Percentiles rank a stretch among this genome's conserved stretches.
Evolutionary conservation across 345 rosid genomes (phyloP).

Genomic region (Pistacia integerrima): DNA sequence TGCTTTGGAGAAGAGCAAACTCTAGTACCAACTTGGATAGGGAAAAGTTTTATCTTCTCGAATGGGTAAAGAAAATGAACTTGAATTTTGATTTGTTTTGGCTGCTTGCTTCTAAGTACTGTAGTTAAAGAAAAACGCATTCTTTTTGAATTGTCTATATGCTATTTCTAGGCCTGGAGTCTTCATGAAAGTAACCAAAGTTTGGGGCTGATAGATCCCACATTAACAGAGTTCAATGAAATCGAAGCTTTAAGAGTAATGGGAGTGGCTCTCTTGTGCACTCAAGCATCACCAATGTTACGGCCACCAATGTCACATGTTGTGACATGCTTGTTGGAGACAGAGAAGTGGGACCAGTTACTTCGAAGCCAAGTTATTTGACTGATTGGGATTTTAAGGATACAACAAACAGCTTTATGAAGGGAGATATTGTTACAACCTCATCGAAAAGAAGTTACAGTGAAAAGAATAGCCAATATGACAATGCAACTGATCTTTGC

Average conservation of each 20-base stretch:
- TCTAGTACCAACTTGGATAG: slow-evolving; percentile 3
- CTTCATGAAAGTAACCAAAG: slow-evolving; percentile 29
- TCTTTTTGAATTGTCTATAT: too few relatives aligned
- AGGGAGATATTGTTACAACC: slow-evolving; percentile 1
- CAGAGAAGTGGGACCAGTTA: slow-evolving; percentile 26
- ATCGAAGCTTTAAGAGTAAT: slow-evolving; percentile 31
- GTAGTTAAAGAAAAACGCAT: background rate
- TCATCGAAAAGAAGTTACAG: background rate
- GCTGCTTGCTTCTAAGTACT: background rate
- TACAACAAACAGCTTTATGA: slow-evolving; percentile 8
- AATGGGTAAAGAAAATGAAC: slow-evolving; percentile 26
- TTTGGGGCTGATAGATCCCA: slow-evolving; percentile 28
- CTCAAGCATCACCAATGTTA: slow-evolving; percentile 34
- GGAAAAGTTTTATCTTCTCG: slow-evolving; percentile 28
- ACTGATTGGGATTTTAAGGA: slow-evolving; percentile 32
- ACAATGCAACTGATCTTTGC: background rate
- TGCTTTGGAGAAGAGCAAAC: slow-evolving; percentile 35
- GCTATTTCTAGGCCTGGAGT: slow-evolving; percentile 5
- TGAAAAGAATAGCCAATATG: background rate
- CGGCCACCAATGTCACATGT: slow-evolving; percentile 39
- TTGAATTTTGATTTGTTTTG: background rate
- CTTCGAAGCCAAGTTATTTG: slow-evolving; percentile 35
- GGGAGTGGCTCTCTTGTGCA: slow-evolving; percentile 37
- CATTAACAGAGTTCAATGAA: slow-evolving; percentile 19
- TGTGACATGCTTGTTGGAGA: slow-evolving; percentile 38